A percentile compares a stretch with the other conserved stretches of the same genome.
phyloP scores from a whole-genome alignment of 75 land plant genomes.

The Sequoiadendron giganteum region DNA sequence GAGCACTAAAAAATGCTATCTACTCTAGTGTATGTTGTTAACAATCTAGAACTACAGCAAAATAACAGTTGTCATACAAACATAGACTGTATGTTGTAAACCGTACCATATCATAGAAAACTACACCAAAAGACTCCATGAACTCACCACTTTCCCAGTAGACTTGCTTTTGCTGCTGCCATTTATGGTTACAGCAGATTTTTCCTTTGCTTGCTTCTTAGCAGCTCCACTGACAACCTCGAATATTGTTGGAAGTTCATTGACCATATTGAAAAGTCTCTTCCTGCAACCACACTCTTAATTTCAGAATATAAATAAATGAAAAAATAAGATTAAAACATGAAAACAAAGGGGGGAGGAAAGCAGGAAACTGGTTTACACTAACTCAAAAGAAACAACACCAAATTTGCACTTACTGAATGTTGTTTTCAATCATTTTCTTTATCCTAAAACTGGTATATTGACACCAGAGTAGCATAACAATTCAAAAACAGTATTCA shows the following conservation, averaged over 20 bases:
- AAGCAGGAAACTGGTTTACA: too few species aligned
- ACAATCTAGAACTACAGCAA: neutral
- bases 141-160: conserved; percentile 24
- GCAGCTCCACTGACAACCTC: conserved; percentile 70
- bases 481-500: too few species aligned
- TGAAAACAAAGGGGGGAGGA: too few species aligned
- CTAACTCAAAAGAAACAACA: neutral
- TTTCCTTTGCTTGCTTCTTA: conserved; percentile 48
- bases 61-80: neutral
- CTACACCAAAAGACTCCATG: neutral
- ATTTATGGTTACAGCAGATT: conserved; percentile 38
- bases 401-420: neutral
- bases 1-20: too few species aligned
- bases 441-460: neutral
- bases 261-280: conserved; percentile 67
- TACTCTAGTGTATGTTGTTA: neutral
- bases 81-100: neutral
- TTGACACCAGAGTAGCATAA: too few species aligned
- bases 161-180: conserved; percentile 45
- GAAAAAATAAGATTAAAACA: neutral
- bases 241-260: conserved; percentile 77
- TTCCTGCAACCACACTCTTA: conserved; percentile 40
- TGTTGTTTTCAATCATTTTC: neutral
- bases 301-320: neutral
- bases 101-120: neutral